A percentile compares a stretch with the other conserved stretches of the same genome.
phyloP scores from a whole-genome alignment of 192 early-diverging fungal species.

The Entomortierella beljakovae region DNA sequence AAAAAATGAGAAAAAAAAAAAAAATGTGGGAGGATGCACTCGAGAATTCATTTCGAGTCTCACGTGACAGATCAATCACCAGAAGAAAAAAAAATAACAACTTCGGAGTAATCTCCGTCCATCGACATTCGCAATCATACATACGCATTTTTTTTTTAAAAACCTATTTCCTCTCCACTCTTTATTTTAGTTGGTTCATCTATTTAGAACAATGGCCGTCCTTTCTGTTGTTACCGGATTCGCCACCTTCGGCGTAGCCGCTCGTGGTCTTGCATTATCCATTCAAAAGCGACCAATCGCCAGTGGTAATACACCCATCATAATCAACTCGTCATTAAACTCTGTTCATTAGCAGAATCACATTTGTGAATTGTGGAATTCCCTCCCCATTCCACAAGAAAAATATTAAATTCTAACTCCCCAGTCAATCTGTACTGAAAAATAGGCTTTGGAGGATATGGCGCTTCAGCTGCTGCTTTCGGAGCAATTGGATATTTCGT shows the following conservation, averaged over 20 bases:
- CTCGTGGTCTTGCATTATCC: conserved; percentile 29
- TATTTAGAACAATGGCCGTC: conserved; percentile 30
- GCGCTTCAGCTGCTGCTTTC: conserved; percentile 25
- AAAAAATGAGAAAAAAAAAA: conserved; percentile 18
- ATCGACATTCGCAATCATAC: not conserved
- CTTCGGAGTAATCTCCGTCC: conserved; percentile 1
- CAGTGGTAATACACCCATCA: conserved; percentile 17
- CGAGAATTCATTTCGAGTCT: conserved; percentile 9
- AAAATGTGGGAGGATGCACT: conserved; percentile 28
- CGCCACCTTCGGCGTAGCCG: conserved; percentile 45
- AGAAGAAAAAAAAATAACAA: no score
- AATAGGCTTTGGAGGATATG: conserved; percentile 48
- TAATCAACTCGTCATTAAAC: no score
- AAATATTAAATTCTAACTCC: no score
- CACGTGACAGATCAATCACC: no score
- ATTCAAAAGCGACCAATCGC: conserved; percentile 34
- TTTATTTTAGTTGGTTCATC: no score
- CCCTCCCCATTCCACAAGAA: no score
- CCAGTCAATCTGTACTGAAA: no score
- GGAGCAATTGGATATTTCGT: conserved; percentile 37
- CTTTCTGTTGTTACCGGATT: conserved; percentile 42
- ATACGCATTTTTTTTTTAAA: not conserved
- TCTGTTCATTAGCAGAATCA: no score
- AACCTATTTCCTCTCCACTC: not conserved
- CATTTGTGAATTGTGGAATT: no score